Conservation (phyloP, 2,329 filamentous ascomycete genomes). For the Seiridium unicorne region DNA sequence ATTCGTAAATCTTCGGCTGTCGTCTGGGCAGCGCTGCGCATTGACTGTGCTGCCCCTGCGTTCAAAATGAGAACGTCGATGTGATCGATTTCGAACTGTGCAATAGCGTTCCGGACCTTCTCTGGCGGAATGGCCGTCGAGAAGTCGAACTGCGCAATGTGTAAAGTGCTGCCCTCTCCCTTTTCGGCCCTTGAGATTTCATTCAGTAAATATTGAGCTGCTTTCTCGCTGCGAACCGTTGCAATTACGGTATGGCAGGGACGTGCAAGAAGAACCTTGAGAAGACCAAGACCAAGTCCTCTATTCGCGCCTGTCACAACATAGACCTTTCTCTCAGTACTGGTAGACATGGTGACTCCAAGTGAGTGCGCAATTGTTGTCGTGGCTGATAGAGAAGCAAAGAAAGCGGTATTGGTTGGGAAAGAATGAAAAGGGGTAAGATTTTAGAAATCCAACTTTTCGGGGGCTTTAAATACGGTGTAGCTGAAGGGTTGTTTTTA, state of each 20-base stretch:
- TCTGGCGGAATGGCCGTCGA: slow-evolving; percentile 20
- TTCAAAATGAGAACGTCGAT: slow-evolving; percentile 54
- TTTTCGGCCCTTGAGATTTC: slow-evolving; percentile 17
- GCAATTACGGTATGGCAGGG: slow-evolving; percentile 50
- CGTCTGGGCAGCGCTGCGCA: slow-evolving; percentile 24
- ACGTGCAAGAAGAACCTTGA: slow-evolving; percentile 39
- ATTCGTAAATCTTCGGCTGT: slow-evolving; percentile 31
- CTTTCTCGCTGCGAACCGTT: slow-evolving; percentile 29
- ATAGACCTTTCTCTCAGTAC: slow-evolving; percentile 21
- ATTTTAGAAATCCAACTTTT: neutral
- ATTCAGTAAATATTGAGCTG: slow-evolving; percentile 15
- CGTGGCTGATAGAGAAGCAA: too few species aligned
- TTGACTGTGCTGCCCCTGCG: slow-evolving; percentile 37
- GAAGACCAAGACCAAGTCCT: slow-evolving; percentile 37
- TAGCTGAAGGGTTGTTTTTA: neutral
- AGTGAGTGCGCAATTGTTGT: too few species aligned
- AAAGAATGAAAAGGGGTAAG: neutral
- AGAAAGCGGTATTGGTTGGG: neutral
- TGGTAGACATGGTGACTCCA: neutral
- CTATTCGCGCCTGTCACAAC: slow-evolving; percentile 39
- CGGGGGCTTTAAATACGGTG: neutral
- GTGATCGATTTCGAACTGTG: slow-evolving; percentile 27
- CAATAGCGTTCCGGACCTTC: slow-evolving; percentile 26
- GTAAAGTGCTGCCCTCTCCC: slow-evolving; percentile 26
- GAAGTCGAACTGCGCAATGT: slow-evolving; percentile 37